Percentiles rank a stretch among this genome's conserved stretches.
These are phyloP conservation scores for Durusdinium trenchii DNA, from an alignment of 73 alveolate species.

Conservation along the genomic window DNA sequence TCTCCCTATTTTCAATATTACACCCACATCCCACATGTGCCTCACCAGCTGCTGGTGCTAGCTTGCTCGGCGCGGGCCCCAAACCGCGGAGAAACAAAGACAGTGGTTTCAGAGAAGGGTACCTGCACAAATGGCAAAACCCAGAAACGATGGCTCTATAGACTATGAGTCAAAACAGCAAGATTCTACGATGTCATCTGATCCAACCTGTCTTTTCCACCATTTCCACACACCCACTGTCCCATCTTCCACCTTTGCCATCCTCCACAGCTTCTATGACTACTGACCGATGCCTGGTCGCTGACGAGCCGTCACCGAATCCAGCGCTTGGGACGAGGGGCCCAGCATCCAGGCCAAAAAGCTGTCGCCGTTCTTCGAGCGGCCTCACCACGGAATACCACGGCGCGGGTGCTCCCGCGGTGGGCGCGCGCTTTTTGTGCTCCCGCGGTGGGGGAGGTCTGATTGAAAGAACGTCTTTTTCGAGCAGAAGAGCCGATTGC, in stretches of 20 bases:
- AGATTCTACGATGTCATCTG: neutral
- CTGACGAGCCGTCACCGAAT: neutral
- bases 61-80: no score
- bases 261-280: neutral
- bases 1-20: neutral
- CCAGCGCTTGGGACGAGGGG: neutral
- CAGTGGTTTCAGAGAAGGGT: no score
- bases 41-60: no score
- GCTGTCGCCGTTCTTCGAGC: constrained; percentile 27
- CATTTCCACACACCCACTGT: neutral
- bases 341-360: constrained; percentile 36
- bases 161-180: neutral
- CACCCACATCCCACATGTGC: no score
- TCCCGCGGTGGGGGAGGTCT: no score
- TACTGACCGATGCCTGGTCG: neutral
- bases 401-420: neutral
- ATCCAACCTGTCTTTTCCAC: neutral
- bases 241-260: neutral
- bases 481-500: neutral
- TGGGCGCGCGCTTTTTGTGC: no score
- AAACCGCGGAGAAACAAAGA: no score
- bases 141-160: neutral
- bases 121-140: no score
- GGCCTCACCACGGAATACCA: neutral
- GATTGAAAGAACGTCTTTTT: neutral